A percentile compares a stretch with the other conserved stretches of the same genome.
Evolutionary conservation across 2,329 filamentous ascomycete species (phyloP).

Genomic region (Rachicladosporium sp.): DNA sequence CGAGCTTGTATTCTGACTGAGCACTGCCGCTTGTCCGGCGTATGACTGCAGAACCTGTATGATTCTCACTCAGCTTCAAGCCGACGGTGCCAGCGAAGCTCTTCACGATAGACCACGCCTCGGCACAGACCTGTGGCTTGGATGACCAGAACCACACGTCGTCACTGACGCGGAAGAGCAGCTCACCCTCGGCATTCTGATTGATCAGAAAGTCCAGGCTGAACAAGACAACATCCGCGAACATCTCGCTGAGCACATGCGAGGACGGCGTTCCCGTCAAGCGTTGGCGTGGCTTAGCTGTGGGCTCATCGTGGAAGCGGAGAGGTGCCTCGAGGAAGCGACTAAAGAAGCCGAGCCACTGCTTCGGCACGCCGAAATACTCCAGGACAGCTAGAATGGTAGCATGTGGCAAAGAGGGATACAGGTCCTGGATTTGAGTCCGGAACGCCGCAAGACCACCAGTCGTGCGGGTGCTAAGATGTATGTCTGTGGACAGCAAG

Average conservation of each 20-base stretch:
- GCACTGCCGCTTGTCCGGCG: conserved; percentile 1
- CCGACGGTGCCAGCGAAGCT: conserved; percentile 31
- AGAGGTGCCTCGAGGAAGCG: conserved; percentile 48
- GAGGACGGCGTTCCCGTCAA: conserved; percentile 43
- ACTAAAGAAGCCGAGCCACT: conserved; percentile 48
- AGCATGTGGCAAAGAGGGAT: conserved; percentile 45
- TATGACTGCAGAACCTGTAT: conserved; percentile 1
- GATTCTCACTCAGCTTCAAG: background rate
- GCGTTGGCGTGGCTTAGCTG: too few species aligned
- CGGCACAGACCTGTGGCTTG: conserved; percentile 35
- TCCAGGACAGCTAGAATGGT: conserved; percentile 46
- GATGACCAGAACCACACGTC: conserved; percentile 57
- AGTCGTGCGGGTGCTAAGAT: conserved; percentile 37
- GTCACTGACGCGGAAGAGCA: conserved; percentile 51
- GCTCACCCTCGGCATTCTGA: conserved; percentile 39
- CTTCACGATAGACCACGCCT: conserved; percentile 48
- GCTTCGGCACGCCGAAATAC: conserved; percentile 46
- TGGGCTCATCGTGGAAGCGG: conserved; percentile 34
- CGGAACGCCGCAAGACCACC: conserved; percentile 42
- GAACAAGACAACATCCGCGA: conserved; percentile 51
- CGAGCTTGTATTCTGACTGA: too few species aligned
- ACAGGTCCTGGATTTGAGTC: conserved; percentile 48
- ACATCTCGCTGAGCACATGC: conserved; percentile 46
- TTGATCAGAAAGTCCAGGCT: conserved; percentile 55
- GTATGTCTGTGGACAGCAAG: conserved; percentile 42